Evolutionary conservation across 1,284 basidiomycete species (phyloP).

Genomic region (Puccinia triticina): DNA sequence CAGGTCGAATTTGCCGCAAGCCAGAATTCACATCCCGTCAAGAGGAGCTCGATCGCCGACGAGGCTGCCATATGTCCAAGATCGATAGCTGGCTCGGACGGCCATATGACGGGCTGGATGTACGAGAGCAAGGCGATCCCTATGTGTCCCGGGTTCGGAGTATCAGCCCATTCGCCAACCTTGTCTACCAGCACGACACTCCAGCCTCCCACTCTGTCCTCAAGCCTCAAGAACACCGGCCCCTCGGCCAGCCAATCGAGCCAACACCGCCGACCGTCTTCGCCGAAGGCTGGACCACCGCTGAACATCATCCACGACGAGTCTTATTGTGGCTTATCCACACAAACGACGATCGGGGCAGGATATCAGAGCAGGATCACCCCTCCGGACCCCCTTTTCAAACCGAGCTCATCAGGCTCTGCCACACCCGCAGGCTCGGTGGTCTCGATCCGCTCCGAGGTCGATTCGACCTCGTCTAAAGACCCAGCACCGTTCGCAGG

Average conservation of each 20-base stretch:
- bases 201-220: background rate
- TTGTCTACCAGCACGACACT: background rate
- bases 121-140: conserved; percentile 37
- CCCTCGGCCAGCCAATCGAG: background rate
- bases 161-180: conserved; percentile 1
- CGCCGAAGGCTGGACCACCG: background rate
- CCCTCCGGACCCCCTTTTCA: background rate
- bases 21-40: conserved; percentile 41
- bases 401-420: background rate
- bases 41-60: conserved; percentile 25
- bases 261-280: background rate
- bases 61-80: background rate
- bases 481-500: background rate
- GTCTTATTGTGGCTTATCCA: background rate
- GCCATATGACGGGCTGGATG: conserved; percentile 40
- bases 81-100: background rate
- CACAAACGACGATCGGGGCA: background rate
- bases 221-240: background rate
- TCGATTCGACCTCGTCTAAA: background rate
- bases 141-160: conserved; percentile 31
- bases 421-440: background rate
- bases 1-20: conserved; percentile 36
- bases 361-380: conserved; percentile 7
- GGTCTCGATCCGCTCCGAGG: conserved; percentile 2
- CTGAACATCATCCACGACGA: conserved; percentile 10